Evolutionary conservation across 2,329 filamentous ascomycete species (phyloP).

Genomic region (Dryadomyces quercus-mongolicae): DNA sequence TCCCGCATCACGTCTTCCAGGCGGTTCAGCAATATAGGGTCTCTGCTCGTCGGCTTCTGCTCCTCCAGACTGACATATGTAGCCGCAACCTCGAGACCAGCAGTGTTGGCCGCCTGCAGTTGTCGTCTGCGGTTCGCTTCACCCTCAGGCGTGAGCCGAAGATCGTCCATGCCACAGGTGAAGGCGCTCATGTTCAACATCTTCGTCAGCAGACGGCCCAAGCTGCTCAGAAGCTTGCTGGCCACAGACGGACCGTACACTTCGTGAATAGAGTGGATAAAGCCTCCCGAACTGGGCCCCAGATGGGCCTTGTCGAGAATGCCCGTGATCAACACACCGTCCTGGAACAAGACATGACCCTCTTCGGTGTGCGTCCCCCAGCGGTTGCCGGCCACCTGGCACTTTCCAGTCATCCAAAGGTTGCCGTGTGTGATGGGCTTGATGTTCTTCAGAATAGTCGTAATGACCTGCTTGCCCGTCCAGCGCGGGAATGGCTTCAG

Average conservation of each 20-base stretch:
- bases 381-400: conserved; percentile 62
- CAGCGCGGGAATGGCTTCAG: conserved; percentile 71
- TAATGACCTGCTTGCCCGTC: conserved; percentile 95
- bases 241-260: conserved; percentile 80
- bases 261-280: conserved; percentile 89
- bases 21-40: conserved; percentile 61
- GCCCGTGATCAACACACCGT: conserved; percentile 78
- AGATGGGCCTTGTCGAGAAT: conserved; percentile 95
- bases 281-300: conserved; percentile 71
- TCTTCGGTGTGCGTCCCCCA: conserved; percentile 76
- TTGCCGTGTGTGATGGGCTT: conserved; percentile 64
- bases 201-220: conserved; percentile 81
- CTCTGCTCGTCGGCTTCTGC: conserved; percentile 45
- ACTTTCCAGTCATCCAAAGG: conserved; percentile 67
- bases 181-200: conserved; percentile 90
- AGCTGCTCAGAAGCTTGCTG: conserved; percentile 75
- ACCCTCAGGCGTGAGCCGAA: conserved; percentile 70
- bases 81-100: conserved; percentile 70
- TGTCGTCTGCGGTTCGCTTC: conserved; percentile 59
- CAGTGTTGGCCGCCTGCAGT: conserved; percentile 51
- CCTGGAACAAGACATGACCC: conserved; percentile 66
- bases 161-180: conserved; percentile 93
- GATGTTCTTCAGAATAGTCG: conserved; percentile 86
- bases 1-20: conserved; percentile 86
- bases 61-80: conserved; percentile 79